Evolutionary conservation across 805 yeast genomes (phyloP).

Genomic region (Suhomyces sp.): DNA sequence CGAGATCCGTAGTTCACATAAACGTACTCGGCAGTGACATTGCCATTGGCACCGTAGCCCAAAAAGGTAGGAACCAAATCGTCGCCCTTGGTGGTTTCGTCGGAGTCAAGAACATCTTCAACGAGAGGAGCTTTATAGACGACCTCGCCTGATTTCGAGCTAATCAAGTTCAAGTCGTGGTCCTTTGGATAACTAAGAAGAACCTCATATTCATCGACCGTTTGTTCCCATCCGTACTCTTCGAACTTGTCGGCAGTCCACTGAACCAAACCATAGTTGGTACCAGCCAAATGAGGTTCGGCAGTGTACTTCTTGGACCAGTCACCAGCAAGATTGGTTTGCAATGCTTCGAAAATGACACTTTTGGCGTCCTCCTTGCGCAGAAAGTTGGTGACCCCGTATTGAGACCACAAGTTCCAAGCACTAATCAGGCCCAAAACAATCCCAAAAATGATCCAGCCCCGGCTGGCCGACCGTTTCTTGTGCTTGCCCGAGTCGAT

Average conservation of each 20-base stretch:
- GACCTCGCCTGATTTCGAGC: constrained; percentile 25
- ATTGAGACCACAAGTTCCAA: not conserved
- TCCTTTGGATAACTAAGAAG: constrained; percentile 53
- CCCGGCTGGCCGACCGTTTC: not conserved
- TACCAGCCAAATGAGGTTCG: constrained; percentile 47
- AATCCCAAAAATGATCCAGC: not conserved
- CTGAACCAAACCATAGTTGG: constrained; percentile 40
- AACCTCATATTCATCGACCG: constrained; percentile 53
- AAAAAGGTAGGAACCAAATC: constrained; percentile 50
- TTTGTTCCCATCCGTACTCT: constrained; percentile 45
- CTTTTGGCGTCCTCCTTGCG: constrained; percentile 8
- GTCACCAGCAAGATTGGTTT: constrained; percentile 37
- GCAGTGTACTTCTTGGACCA: constrained; percentile 42
- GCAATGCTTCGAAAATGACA: constrained; percentile 27
- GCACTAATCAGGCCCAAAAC: not conserved
- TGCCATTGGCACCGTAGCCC: constrained; percentile 64
- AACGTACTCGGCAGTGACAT: constrained; percentile 52
- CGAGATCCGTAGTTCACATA: constrained; percentile 59
- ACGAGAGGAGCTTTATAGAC: constrained; percentile 47
- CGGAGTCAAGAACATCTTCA: constrained; percentile 47
- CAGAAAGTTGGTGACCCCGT: not conserved
- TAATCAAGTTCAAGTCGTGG: constrained; percentile 38
- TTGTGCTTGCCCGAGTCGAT: not conserved
- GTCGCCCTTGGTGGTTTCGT: constrained; percentile 36
- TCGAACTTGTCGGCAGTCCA: constrained; percentile 50